Conservation (phyloP, 768 basidiomycete genomes). For the Pluteus cervinus region DNA sequence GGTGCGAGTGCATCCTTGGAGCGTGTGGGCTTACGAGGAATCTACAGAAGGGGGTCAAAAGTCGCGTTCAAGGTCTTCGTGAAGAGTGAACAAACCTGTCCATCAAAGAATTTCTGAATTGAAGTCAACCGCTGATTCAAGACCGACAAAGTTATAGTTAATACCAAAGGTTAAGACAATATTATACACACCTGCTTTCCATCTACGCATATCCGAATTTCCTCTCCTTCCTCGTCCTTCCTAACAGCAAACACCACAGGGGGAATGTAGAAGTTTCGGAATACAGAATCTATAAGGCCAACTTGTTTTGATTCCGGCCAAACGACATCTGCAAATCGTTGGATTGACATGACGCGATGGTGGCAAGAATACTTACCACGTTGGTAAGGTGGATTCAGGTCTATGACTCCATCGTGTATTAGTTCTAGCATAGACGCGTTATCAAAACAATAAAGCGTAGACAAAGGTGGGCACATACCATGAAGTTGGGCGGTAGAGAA, state of each 20-base stretch:
- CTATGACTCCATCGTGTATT: conserved; percentile 66
- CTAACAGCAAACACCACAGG: conserved; percentile 70
- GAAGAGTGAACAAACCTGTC: conserved; percentile 47
- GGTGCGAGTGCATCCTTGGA: not conserved
- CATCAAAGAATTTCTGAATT: conserved; percentile 71
- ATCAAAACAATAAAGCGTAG: not conserved
- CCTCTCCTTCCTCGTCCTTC: conserved; percentile 47
- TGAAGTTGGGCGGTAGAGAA: conserved; percentile 42
- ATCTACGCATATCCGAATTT: conserved; percentile 64
- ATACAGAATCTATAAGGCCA: conserved; percentile 70
- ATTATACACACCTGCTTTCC: conserved; percentile 86
- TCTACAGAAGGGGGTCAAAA: conserved; percentile 4
- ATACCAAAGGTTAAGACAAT: too few relatives aligned
- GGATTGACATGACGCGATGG: too few relatives aligned
- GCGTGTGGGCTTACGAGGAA: conserved; percentile 13
- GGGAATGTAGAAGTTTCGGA: conserved; percentile 74
- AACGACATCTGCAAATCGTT: conserved; percentile 52
- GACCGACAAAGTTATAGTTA: too few relatives aligned
- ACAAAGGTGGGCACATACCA: conserved; percentile 24
- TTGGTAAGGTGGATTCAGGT: conserved; percentile 68
- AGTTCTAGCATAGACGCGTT: conserved; percentile 22
- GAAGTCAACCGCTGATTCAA: conserved; percentile 60
- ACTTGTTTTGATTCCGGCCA: conserved; percentile 70
- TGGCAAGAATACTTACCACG: conserved; percentile 39
- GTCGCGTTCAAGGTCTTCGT: not conserved